phyloP scores from a whole-genome alignment of 805 yeast genomes.

The Suhomyces pyralidae region DNA sequence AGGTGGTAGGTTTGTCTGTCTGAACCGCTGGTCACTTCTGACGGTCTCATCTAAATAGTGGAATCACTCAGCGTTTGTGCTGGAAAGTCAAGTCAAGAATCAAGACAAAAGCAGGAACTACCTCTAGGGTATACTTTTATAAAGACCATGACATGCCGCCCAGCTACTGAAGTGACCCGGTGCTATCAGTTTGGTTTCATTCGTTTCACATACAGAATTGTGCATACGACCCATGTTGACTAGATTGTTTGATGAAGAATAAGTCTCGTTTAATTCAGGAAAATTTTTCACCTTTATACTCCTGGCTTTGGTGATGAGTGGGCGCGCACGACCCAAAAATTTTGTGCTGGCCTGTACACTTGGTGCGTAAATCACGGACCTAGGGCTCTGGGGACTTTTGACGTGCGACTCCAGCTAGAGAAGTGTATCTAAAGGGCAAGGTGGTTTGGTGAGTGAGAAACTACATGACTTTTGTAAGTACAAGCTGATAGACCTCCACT shows the following conservation, averaged over 20 bases:
- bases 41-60: conserved; percentile 23
- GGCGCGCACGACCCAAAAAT: not conserved
- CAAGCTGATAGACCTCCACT: not conserved
- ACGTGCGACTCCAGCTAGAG: not conserved
- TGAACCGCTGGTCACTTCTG: not conserved
- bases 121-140: conserved; percentile 11
- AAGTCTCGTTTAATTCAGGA: conserved; percentile 2
- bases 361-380: not conserved
- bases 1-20: not conserved
- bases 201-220: conserved; percentile 77
- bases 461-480: not conserved
- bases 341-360: not conserved
- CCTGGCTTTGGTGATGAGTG: conserved; percentile 13
- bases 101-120: conserved; percentile 21
- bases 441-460: too few relatives aligned
- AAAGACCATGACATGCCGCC: conserved; percentile 12
- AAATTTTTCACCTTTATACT: conserved; percentile 11
- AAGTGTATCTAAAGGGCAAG: not conserved
- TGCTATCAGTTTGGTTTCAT: conserved; percentile 22
- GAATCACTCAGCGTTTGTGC: conserved; percentile 44
- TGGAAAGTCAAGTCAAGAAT: conserved; percentile 11
- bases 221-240: conserved; percentile 99
- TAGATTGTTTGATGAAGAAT: conserved; percentile 30
- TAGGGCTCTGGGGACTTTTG: not conserved
- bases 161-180: conserved; percentile 23